Evolutionary conservation across 2,329 filamentous ascomycete genomes (phyloP), one percentile per base, ranked within the genome.

Genomic region (Escovopsis sp.): DNA sequence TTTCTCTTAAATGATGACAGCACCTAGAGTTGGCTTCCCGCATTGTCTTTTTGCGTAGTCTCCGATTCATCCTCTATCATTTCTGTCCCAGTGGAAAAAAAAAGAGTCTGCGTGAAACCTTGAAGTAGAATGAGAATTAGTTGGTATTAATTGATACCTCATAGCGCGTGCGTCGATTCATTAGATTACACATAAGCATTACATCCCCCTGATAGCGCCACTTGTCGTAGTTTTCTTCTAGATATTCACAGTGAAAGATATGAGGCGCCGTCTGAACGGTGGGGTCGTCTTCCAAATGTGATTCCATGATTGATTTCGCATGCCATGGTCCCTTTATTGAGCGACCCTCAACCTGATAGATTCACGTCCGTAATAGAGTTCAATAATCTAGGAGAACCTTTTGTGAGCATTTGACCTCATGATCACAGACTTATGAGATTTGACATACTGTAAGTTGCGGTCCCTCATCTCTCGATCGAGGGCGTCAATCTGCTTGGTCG

Each of bases 401-500:
- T 28, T 35, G 19, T 33, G 11, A 40, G 37, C 18, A 12, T 28
- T 30, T 1, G 8, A 32, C 18, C 12, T 33, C 19, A 12, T 12
- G 12, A 39, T 6, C 32, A 28, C 12, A 19, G 15, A 9, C 23
- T 33, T 12, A 8, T 26, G 28, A 50, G 39, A 59, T 61, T 55
- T 58, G 9, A 48, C 61, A 55, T 43, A 65, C 62, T 63, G 65
- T 51, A 71, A 58, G 54, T 75, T 75, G 42, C 69, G 67, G 47
- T 72, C 66, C 55, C 66, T 66, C 66, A 75, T 71, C 51, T 75
- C 71, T 46, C 69, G 65, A 56, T 75, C 71, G 51, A 76, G 67
- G 48, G 67, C 60, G 49, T 70, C 65, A 43, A 76, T 62, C 50
- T 70, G 68, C 54, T 68, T 69, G 34, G 66, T 61, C 45, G 63